A percentile compares a stretch with the other conserved stretches of the same genome.
Conservation (phyloP, 345 rosid species). For the Populus davidiana region DNA sequence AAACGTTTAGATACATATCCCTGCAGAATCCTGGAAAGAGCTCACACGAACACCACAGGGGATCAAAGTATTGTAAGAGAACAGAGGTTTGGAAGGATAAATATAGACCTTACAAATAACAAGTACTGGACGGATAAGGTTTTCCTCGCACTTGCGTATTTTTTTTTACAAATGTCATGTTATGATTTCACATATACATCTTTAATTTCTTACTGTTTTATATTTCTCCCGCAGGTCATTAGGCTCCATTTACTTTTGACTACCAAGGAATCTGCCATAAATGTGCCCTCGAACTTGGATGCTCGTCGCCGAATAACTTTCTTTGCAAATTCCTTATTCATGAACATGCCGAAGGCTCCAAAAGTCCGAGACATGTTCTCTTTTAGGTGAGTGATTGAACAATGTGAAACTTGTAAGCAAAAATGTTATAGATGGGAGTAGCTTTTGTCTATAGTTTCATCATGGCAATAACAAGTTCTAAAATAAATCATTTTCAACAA, state of each 20-base stretch:
- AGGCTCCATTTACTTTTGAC: constrained; percentile 81
- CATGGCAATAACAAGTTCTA: background rate
- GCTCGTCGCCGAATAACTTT: constrained; percentile 98
- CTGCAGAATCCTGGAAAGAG: constrained; percentile 57
- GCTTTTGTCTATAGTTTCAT: background rate
- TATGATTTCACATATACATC: background rate
- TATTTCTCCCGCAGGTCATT: constrained; percentile 44
- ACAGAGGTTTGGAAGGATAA: constrained; percentile 74
- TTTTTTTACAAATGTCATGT: constrained; percentile 2
- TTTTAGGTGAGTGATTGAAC: constrained; percentile 54
- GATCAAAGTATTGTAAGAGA: constrained; percentile 39
- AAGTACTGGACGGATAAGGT: constrained; percentile 75
- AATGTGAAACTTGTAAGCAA: background rate
- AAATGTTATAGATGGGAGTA: constrained; percentile 2
- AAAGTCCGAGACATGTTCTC: constrained; percentile 88
- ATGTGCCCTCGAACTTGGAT: constrained; percentile 88
- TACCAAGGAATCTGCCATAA: constrained; percentile 93
- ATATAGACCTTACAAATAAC: constrained; percentile 24
- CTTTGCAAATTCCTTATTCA: constrained; percentile 93
- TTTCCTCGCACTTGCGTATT: background rate
- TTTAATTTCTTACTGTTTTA: constrained; percentile 14
- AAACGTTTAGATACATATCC: constrained; percentile 15
- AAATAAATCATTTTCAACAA: background rate
- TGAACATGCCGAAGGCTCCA: constrained; percentile 91
- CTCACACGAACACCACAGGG: constrained; percentile 20